These are phyloP conservation scores for Immersiella caudata DNA, from an alignment of 495 filamentous ascomycete species.

Conservation along the genomic window DNA sequence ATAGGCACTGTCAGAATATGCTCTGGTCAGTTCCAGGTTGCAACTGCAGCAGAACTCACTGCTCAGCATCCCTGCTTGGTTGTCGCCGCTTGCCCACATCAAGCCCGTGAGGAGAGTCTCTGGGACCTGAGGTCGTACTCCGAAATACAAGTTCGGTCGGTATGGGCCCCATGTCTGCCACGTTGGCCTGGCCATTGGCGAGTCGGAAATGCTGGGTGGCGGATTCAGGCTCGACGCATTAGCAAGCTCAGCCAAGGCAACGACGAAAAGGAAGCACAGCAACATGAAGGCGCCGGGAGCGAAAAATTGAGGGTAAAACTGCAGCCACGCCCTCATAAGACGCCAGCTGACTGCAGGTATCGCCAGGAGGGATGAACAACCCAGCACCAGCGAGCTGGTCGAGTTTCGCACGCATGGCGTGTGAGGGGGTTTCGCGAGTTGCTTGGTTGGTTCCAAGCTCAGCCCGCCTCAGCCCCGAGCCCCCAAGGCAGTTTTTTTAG, in stretches of 20 bases:
- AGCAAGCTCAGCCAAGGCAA: neutral
- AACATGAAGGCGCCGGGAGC: neutral
- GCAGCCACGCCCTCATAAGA: too few species aligned
- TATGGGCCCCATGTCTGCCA: conserved; percentile 79
- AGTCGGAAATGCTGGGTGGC: neutral
- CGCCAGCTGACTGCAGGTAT: too few species aligned
- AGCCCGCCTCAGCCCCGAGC: neutral
- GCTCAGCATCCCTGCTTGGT: conserved; percentile 68
- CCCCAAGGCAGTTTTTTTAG: too few species aligned
- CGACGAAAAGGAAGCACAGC: neutral
- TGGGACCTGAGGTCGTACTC: conserved; percentile 78
- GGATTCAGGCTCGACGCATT: neutral
- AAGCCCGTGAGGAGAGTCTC: conserved; percentile 81
- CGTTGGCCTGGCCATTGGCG: neutral
- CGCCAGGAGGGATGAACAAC: too few species aligned
- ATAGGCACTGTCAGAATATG: conserved; percentile 20
- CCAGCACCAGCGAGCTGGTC: too few species aligned
- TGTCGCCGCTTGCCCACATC: conserved; percentile 86
- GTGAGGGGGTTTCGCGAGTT: neutral
- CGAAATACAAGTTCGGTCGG: conserved; percentile 93
- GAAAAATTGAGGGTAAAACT: too few species aligned
- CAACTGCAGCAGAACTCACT: conserved; percentile 59
- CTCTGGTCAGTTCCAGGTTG: too few species aligned
- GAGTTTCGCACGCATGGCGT: too few species aligned
- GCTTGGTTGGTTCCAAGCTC: neutral